Percentiles rank a stretch among this genome's conserved stretches.
These are phyloP conservation scores for Micractinium sp. DNA, from an alignment of 139 green algal species.

Conservation along the genomic window DNA sequence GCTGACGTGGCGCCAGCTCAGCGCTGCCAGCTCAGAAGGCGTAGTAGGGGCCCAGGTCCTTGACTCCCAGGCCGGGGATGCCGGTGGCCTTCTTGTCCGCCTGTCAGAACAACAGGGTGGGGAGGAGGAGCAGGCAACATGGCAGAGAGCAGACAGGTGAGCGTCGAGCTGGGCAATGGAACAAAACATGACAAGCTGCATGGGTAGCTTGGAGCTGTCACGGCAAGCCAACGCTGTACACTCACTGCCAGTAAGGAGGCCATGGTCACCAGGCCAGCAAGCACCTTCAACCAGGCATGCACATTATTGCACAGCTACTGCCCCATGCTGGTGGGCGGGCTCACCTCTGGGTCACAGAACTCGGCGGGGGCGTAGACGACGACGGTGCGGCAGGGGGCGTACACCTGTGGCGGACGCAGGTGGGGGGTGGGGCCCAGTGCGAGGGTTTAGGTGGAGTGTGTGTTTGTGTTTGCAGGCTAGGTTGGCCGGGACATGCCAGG, in stretches of 20 bases:
- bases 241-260: too few species aligned
- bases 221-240: too few species aligned
- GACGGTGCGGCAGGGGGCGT: conserved; percentile 80
- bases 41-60: conserved; percentile 74
- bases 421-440: background rate
- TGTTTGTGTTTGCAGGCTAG: background rate
- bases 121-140: background rate
- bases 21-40: conserved; percentile 28
- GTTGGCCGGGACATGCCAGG: background rate
- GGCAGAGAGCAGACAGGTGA: background rate
- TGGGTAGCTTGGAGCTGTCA: too few species aligned
- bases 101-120: conserved; percentile 12
- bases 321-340: background rate
- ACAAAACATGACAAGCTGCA: too few species aligned
- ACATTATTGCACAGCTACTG: too few species aligned
- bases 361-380: conserved; percentile 86
- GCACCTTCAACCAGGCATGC: background rate
- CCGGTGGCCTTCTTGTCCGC: conserved; percentile 69
- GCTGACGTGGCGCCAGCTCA: background rate
- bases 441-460: background rate
- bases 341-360: conserved; percentile 62
- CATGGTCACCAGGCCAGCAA: background rate
- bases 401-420: conserved; percentile 51
- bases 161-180: background rate
- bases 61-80: conserved; percentile 87